Evolutionary conservation across 805 yeast genomes (phyloP).

Genomic region (Cyberlindnera saturnus): DNA sequence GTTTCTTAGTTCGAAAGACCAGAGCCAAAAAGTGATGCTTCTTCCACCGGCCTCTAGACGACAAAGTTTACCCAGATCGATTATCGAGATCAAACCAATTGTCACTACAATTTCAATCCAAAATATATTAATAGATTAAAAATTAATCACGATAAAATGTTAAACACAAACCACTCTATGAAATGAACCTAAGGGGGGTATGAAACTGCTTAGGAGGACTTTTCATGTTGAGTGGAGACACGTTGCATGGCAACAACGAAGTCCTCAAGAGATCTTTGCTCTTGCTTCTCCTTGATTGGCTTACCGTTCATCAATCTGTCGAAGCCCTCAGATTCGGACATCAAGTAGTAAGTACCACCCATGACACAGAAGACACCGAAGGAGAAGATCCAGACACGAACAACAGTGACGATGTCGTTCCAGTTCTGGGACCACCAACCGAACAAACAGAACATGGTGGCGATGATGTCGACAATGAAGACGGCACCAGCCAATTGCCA

Average conservation of each 20-base stretch:
- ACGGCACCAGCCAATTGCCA: conserved; percentile 97
- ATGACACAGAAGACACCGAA: conserved; percentile 94
- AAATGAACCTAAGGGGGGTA: conserved; percentile 8
- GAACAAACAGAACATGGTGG: conserved; percentile 87
- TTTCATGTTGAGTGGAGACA: conserved; percentile 86
- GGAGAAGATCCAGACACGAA: conserved; percentile 92
- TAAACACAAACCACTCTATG: conserved; percentile 2
- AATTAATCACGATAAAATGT: conserved; percentile 3
- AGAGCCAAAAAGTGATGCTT: no score
- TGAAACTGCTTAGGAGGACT: conserved; percentile 45
- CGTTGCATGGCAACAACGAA: conserved; percentile 83
- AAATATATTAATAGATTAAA: conserved; percentile 4
- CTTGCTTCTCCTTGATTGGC: conserved; percentile 49
- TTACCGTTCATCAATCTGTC: conserved; percentile 84
- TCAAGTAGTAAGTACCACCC: conserved; percentile 94
- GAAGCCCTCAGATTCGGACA: conserved; percentile 75
- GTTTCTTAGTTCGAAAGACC: no score
- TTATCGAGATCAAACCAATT: no score
- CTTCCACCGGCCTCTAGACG: neutral
- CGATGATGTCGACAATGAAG: conserved; percentile 80
- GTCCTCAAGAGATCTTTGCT: conserved; percentile 72
- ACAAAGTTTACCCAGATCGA: no score
- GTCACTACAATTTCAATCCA: neutral
- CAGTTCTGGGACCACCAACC: conserved; percentile 99
- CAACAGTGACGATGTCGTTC: conserved; percentile 93